phyloP scores from a whole-genome alignment of 78 protist genomes.

The Neovahlkampfia damariscottae region DNA sequence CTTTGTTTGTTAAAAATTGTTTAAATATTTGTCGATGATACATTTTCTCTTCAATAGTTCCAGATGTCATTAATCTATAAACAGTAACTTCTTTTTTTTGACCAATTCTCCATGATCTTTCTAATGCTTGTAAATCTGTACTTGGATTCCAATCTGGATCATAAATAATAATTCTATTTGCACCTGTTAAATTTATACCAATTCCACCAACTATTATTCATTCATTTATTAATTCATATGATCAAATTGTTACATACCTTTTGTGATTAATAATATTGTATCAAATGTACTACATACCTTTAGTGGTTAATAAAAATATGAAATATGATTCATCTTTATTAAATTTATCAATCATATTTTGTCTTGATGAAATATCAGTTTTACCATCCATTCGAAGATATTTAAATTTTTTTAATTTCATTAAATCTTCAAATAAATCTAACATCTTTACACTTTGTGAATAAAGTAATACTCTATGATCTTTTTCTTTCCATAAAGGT shows the following conservation, averaged over 20 bases:
- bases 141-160: constrained; percentile 95
- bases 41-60: constrained; percentile 92
- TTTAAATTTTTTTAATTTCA: background rate
- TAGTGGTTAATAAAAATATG: constrained; percentile 82
- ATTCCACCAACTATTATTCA: constrained; percentile 68
- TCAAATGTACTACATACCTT: constrained; percentile 32
- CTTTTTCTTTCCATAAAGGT: constrained; percentile 59
- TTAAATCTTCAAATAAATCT: constrained; percentile 60
- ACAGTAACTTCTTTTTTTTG: constrained; percentile 72
- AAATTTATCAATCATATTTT: constrained; percentile 34
- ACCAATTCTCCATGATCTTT: constrained; percentile 92
- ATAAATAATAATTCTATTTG: constrained; percentile 78
- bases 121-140: constrained; percentile 82
- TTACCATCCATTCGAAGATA: constrained; percentile 87
- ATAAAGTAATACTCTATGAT: constrained; percentile 74
- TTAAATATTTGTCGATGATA: constrained; percentile 93
- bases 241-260: too few species aligned
- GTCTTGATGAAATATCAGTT: constrained; percentile 47
- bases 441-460: constrained; percentile 90
- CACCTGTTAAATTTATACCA: constrained; percentile 92
- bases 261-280: too few species aligned
- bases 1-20: constrained; percentile 64
- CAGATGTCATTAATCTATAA: constrained; percentile 58
- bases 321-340: constrained; percentile 44
- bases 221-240: background rate